Conservation (phyloP, 768 basidiomycete genomes). For the Hericium rajendrae region DNA sequence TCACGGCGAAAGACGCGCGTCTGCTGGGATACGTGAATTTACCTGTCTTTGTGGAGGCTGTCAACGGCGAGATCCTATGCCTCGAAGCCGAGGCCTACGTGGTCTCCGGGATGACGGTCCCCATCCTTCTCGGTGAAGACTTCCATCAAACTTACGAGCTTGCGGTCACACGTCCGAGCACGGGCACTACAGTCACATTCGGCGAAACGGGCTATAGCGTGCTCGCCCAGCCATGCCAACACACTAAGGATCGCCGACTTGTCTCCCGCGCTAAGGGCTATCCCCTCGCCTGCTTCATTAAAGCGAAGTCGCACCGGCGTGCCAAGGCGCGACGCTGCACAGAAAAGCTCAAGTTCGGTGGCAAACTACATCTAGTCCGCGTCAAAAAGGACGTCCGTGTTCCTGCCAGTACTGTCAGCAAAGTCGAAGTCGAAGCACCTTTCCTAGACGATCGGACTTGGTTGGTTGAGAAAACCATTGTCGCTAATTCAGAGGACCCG, state of each 20-base stretch:
- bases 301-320: not conserved
- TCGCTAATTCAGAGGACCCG: not conserved
- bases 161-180: constrained; percentile 2
- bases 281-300: not conserved
- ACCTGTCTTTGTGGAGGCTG: constrained; percentile 17
- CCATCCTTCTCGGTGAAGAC: constrained; percentile 22
- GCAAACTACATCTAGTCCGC: not conserved
- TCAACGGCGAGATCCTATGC: constrained; percentile 16
- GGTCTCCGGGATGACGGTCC: constrained; percentile 18
- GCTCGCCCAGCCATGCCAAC: not conserved
- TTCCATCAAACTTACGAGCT: constrained; percentile 19
- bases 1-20: not conserved
- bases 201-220: not conserved
- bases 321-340: not conserved
- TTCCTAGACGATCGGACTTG: too few species aligned
- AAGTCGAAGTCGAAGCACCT: not conserved
- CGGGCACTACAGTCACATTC: not conserved
- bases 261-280: not conserved
- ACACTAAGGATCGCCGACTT: not conserved
- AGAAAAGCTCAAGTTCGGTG: not conserved
- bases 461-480: not conserved
- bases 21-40: constrained; percentile 16
- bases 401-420: not conserved
- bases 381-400: not conserved
- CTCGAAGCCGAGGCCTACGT: constrained; percentile 20